Evolutionary conservation across 805 yeast species (phyloP), one percentile per base, ranked within the genome.

Genomic region (Priceomyces fermenticarens): DNA sequence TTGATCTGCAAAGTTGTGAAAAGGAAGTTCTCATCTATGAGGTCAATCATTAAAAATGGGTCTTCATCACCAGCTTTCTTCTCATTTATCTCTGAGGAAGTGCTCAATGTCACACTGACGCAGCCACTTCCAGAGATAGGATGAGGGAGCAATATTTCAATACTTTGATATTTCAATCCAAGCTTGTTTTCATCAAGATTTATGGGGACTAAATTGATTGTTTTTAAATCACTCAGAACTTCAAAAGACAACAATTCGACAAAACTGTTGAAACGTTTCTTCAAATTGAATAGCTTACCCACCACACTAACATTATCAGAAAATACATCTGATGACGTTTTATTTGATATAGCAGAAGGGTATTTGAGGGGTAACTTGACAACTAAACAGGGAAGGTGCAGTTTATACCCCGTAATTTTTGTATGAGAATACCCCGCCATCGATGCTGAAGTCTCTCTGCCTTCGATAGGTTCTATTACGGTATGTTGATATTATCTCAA

Each of bases 21-120:
- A 12, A 77, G 58, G 41, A 77, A 83, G 14, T 65, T 60, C 15
- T 65, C 69, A 23, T 81, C 78, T 11, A 85, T 62, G 7, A 78
- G 49, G 55, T 83, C 88, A 13, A 81, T 45, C n/a, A 78, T 50
- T 0, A 81, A 45, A 30, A 43, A 26, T 40, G 55, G 33, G 38
- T 51, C 40, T 35, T 53, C 52, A 10, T 44, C 39, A 10, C 15
- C 38, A 12, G 42, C 44, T 4, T 34, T 31, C 3, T 29, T 34
- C 4, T 26, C 39, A 20, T 20, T 8, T 20, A 20, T 8, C 12
- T 14, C 30, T 7, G 26, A 10, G 11, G 30, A 30, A n/a, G 45
- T 34, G 7, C 36, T 31, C 20, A n/a, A 35, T 5, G 13, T 35
- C 8, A 56, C 42, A 17, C 54, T 44, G 17, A 47, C 41, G 34